phyloP scores from a whole-genome alignment of 2,329 filamentous ascomycete genomes.

The Aspergillus fumigatiaffinis region DNA sequence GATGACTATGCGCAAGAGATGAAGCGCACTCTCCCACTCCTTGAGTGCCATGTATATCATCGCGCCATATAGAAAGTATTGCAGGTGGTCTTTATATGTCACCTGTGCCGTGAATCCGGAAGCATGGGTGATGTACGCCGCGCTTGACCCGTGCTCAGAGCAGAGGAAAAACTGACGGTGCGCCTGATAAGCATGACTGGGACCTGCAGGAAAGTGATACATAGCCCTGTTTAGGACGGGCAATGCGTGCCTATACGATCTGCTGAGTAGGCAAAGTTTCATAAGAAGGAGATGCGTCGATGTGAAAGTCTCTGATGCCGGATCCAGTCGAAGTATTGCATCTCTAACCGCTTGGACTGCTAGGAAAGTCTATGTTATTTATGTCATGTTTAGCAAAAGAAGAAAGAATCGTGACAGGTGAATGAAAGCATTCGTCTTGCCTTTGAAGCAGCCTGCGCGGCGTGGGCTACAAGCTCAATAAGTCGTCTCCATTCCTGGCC shows the following conservation, averaged over 20 bases:
- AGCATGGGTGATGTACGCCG: slow-evolving; percentile 32
- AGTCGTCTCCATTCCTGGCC: slow-evolving; percentile 37
- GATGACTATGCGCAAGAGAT: slow-evolving; percentile 62
- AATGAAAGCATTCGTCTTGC: slow-evolving; percentile 18
- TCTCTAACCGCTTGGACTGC: slow-evolving; percentile 40
- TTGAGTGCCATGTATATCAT: slow-evolving; percentile 60
- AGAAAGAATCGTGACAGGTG: not conserved
- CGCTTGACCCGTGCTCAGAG: slow-evolving; percentile 27
- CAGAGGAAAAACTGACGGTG: slow-evolving; percentile 24
- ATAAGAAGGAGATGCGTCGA: slow-evolving; percentile 40
- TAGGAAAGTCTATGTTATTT: slow-evolving; percentile 29
- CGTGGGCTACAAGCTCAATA: slow-evolving; percentile 29
- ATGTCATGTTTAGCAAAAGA: slow-evolving; percentile 1
- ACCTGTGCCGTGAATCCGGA: slow-evolving; percentile 40
- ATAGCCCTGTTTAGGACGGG: slow-evolving; percentile 41
- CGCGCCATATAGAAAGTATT: slow-evolving; percentile 65
- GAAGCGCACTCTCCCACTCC: slow-evolving; percentile 60
- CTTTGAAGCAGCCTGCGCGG: slow-evolving; percentile 30
- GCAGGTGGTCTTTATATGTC: slow-evolving; percentile 46
- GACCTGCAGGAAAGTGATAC: slow-evolving; percentile 36
- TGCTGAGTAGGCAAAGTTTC: slow-evolving; percentile 41
- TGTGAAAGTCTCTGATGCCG: slow-evolving; percentile 40
- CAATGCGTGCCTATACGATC: slow-evolving; percentile 36
- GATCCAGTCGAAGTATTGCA: slow-evolving; percentile 44
- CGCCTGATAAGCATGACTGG: slow-evolving; percentile 21